Evolutionary conservation across 192 early-diverging fungal species (phyloP).

Genomic region (Backusella tuberculispora): DNA sequence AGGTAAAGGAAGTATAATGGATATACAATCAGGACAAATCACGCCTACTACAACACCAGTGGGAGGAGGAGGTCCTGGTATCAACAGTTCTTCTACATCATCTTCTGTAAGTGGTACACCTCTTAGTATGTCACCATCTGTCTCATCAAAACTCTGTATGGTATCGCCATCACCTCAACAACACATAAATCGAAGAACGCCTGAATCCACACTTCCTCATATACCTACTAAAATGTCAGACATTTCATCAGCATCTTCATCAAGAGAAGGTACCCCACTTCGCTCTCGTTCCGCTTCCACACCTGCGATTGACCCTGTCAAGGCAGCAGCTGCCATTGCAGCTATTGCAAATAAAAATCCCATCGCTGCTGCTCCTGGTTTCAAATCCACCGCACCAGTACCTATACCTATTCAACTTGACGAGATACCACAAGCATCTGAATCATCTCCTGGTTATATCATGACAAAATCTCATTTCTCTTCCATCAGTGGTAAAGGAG

Average conservation of each 20-base stretch:
- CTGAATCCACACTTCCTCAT: slow-evolving; percentile 14
- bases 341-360: slow-evolving; percentile 1
- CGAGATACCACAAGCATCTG: not conserved
- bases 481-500: not conserved
- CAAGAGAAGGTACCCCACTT: slow-evolving; percentile 16
- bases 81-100: not conserved
- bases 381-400: not conserved
- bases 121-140: slow-evolving; percentile 17
- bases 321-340: not conserved
- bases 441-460: not conserved
- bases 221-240: slow-evolving; percentile 23
- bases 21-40: not conserved
- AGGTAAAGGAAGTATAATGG: not conserved
- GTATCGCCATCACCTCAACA: not conserved
- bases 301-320: slow-evolving; percentile 14
- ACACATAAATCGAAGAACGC: not conserved
- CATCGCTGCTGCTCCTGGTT: not conserved
- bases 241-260: slow-evolving; percentile 13
- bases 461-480: not conserved
- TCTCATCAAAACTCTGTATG: slow-evolving; percentile 17
- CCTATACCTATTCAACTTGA: not conserved
- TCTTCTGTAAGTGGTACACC: slow-evolving; percentile 11
- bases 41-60: not conserved
- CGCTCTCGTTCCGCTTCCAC: slow-evolving; percentile 11
- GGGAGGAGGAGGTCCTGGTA: not conserved